Base-by-base conservation (phyloP, 208 protist species). In the Wallacemonas rigidus region DNA sequence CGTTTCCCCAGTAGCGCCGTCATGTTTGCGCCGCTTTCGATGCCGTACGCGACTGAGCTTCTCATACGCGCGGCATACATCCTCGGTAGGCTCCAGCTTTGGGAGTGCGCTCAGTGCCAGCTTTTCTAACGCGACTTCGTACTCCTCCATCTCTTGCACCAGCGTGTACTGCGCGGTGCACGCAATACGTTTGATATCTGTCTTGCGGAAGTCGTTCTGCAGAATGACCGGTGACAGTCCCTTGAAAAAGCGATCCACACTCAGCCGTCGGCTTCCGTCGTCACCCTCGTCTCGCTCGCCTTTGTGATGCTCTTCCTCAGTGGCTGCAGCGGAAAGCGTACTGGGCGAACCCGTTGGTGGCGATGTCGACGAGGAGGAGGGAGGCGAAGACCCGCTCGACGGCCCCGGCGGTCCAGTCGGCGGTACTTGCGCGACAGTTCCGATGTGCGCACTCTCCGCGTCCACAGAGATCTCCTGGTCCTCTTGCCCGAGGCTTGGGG, bases 161-260 rank as follows among this genome's bases (percentile, higher is more conserved):
- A 86, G 75, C 2, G 72, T 80, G 50, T 82, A 84, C 44, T 57
- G 41, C 44, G 69, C 69, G 2, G 70, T 81, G 47, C 60, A 75
- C 9, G 77, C 74, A 62, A 94, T 85, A 6, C 48, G 7, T 56
- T 84, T 86, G 43, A 93, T 56, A 41, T 94, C 85, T 2, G 71
- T 74, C 50, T 82, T 85, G 56, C 41, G 36, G 68, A 89, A 90
- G 62, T 86, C 67, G 71, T 60, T 55, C 57, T 89, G 78, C 44
- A 77, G 63, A 56, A 92, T 81, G 26, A 93, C 45, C 1, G 83
- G 85, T 1, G 71, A 45, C 47, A 89, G 75, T n/a, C 60, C 60
- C 15, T 41, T 6, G 40, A 65, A 72, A 48, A 58, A 58, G 26
- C 64, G 64, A n/a, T 58, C 50, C 17, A 48, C 35, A 4, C 41